Conservation (phyloP, 352 stramenopile genomes). For the Pythium vanterpoolii region DNA sequence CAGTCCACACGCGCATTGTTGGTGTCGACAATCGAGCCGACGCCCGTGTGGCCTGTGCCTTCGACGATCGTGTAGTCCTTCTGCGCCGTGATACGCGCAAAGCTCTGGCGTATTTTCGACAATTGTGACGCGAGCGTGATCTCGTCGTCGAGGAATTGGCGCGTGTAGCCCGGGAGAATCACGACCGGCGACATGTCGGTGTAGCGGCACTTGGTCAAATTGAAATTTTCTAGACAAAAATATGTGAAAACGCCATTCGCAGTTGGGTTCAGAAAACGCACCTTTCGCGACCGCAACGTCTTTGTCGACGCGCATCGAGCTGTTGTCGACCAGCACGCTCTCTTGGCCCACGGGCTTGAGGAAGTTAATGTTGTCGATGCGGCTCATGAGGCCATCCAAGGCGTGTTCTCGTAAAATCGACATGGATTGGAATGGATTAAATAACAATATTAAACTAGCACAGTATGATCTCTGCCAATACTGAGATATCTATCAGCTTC, state of each 20-base stretch:
- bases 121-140: constrained; percentile 80
- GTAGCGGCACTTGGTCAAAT: constrained; percentile 91
- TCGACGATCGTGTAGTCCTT: constrained; percentile 85
- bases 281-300: constrained; percentile 90
- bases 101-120: constrained; percentile 63
- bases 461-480: too few relatives aligned
- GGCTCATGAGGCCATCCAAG: constrained; percentile 90
- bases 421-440: too few relatives aligned
- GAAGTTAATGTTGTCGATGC: constrained; percentile 88
- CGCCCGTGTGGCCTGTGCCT: constrained; percentile 91
- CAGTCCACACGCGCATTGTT: constrained; percentile 96
- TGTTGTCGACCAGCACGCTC: constrained; percentile 67
- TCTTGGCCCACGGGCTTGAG: constrained; percentile 96
- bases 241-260: too few relatives aligned
- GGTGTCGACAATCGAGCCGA: constrained; percentile 95
- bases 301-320: constrained; percentile 88
- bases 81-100: constrained; percentile 48
- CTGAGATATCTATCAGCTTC: too few relatives aligned
- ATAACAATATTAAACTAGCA: too few relatives aligned
- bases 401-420: constrained; percentile 29
- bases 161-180: constrained; percentile 95
- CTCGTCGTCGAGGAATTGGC: constrained; percentile 92
- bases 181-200: constrained; percentile 95
- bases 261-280: too few relatives aligned
- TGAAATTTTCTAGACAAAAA: constrained; percentile 89